These are phyloP conservation scores for Diaporthe vaccinii DNA, from an alignment of 2,329 filamentous ascomycete species.

Conservation along the genomic window DNA sequence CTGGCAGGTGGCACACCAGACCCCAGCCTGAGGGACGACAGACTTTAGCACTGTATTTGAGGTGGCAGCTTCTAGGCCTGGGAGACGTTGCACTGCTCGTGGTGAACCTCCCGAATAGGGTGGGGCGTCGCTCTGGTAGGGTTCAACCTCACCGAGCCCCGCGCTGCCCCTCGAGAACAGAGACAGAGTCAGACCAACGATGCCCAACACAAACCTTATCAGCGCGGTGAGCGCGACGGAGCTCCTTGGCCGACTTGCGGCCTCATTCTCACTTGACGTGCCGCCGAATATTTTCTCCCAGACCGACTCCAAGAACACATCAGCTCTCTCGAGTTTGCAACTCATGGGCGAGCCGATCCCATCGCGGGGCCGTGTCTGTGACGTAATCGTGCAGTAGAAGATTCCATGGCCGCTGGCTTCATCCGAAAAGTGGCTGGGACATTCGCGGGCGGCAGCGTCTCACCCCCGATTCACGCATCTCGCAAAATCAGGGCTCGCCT, in stretches of 20 bases:
- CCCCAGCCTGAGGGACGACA: neutral
- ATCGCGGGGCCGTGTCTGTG: conserved; percentile 19
- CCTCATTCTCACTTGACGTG: neutral
- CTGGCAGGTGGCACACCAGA: neutral
- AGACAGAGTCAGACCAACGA: neutral
- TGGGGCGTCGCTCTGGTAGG: conserved; percentile 7
- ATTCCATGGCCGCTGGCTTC: neutral
- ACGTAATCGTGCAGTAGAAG: conserved; percentile 20
- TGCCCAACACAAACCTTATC: conserved; percentile 14
- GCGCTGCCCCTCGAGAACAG: neutral
- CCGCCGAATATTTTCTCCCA: neutral
- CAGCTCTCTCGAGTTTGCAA: neutral
- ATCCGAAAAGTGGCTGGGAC: conserved; percentile 20
- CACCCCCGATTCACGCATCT: neutral
- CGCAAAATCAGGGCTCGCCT: conserved; percentile 10
- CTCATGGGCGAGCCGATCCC: conserved; percentile 4
- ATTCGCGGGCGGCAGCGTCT: conserved; percentile 5
- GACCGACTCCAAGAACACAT: neutral
- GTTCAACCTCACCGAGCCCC: conserved; percentile 18
- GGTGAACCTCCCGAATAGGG: neutral
- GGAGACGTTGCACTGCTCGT: neutral
- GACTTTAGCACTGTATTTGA: neutral
- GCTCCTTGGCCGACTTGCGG: neutral
- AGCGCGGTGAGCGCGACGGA: neutral
- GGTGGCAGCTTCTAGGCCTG: neutral